Percentiles rank a stretch among this genome's conserved stretches.
phyloP scores from a whole-genome alignment of 2,329 filamentous ascomycete genomes.

The Fusarium pseudocircinatum region DNA sequence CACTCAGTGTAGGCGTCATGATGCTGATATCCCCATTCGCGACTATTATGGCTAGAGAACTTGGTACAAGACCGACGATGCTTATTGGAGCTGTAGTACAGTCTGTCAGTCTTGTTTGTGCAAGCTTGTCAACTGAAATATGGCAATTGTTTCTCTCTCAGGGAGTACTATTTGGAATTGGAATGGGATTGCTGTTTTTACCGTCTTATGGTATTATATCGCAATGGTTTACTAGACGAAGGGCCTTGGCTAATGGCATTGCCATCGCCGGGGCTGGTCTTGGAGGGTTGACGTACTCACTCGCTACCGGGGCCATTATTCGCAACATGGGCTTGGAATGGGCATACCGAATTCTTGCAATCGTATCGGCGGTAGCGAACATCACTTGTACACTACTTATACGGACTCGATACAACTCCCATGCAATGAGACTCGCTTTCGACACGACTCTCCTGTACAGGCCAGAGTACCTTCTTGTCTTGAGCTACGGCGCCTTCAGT shows the following conservation, averaged over 20 bases:
- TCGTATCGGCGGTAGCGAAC: constrained; percentile 65
- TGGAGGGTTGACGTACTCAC: constrained; percentile 40
- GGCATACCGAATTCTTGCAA: constrained; percentile 61
- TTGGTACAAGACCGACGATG: constrained; percentile 52
- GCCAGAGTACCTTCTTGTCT: constrained; percentile 65
- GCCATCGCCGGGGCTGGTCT: constrained; percentile 61
- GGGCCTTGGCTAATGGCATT: constrained; percentile 67
- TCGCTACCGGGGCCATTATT: constrained; percentile 58
- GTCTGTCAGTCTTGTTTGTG: constrained; percentile 60
- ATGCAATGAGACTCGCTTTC: constrained; percentile 8
- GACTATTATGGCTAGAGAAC: constrained; percentile 38
- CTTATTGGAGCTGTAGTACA: constrained; percentile 64
- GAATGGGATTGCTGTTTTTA: constrained; percentile 69
- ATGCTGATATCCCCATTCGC: constrained; percentile 54
- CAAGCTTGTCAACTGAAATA: constrained; percentile 61
- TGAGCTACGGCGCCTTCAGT: constrained; percentile 67
- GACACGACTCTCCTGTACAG: constrained; percentile 45
- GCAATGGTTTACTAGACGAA: constrained; percentile 68
- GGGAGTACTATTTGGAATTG: constrained; percentile 67
- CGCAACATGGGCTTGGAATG: constrained; percentile 61
- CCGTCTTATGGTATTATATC: constrained; percentile 64
- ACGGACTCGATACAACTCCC: constrained; percentile 54
- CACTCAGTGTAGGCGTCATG: constrained; percentile 60
- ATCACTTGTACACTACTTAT: constrained; percentile 66
- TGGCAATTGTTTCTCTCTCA: constrained; percentile 71